Evolutionary conservation across 345 rosid genomes (phyloP).

Genomic region (Dovyalis caffra): DNA sequence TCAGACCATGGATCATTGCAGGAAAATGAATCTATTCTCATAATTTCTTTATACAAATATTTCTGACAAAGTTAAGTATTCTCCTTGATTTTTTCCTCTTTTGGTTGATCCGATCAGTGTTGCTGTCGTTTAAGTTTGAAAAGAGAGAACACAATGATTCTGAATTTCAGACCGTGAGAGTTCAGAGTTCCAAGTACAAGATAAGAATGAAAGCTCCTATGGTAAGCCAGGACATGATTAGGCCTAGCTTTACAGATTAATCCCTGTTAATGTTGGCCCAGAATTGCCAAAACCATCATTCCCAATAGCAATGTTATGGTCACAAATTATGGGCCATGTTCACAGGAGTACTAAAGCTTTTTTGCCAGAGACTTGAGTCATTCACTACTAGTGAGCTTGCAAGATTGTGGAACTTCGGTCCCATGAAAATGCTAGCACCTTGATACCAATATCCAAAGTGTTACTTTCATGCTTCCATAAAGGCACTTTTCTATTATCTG

Average conservation of each 20-base stretch:
- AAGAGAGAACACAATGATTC: not conserved
- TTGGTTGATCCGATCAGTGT: too few species aligned
- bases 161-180: not conserved
- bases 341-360: not conserved
- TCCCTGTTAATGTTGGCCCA: not conserved
- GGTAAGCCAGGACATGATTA: not conserved
- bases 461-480: too few species aligned
- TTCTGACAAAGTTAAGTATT: not conserved
- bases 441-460: too few species aligned
- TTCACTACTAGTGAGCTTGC: not conserved
- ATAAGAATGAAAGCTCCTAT: not conserved
- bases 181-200: not conserved
- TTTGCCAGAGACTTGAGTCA: not conserved
- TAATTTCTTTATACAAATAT: not conserved
- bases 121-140: not conserved
- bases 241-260: not conserved
- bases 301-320: not conserved
- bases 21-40: too few species aligned
- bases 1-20: too few species aligned
- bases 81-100: not conserved
- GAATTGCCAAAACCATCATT: not conserved
- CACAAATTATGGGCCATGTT: not conserved
- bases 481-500: too few species aligned
- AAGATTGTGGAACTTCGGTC: not conserved
- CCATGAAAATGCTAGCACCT: too few species aligned